Percentiles rank a stretch among this genome's conserved stretches.
These are phyloP conservation scores for Mycena sp. DNA, from an alignment of 1,284 basidiomycete species.

Conservation along the genomic window DNA sequence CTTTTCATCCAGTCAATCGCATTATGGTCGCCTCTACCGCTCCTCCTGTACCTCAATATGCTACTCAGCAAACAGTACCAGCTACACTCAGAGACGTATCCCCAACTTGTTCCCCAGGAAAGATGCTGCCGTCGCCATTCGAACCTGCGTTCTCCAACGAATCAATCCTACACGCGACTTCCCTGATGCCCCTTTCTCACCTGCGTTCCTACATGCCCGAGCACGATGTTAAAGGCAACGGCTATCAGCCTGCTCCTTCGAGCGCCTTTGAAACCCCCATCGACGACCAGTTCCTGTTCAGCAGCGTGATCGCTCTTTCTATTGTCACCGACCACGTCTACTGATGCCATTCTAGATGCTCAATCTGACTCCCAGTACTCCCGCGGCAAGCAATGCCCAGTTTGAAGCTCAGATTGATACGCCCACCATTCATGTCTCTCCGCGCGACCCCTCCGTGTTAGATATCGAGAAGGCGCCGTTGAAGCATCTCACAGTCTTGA, in stretches of 20 bases:
- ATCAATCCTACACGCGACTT: background rate
- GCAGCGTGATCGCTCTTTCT: constrained; percentile 1
- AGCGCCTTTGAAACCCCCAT: background rate
- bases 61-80: background rate
- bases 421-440: background rate
- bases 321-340: background rate
- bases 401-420: too few relatives aligned
- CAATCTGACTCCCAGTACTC: constrained; percentile 8
- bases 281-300: constrained; percentile 12
- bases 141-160: background rate
- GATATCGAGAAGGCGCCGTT: background rate
- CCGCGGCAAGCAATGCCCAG: background rate
- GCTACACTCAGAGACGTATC: background rate
- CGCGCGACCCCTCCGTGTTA: background rate
- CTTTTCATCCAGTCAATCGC: too few relatives aligned
- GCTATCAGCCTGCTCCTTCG: background rate
- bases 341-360: constrained; percentile 19
- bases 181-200: constrained; percentile 4
- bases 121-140: constrained; percentile 3
- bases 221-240: background rate
- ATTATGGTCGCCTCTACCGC: too few relatives aligned
- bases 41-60: too few relatives aligned
- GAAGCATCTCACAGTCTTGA: constrained; percentile 12
- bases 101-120: background rate
- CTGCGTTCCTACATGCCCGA: background rate